Base-by-base conservation (phyloP, 257 asterid genomes). In the Nicotiana obtusifolia region DNA sequence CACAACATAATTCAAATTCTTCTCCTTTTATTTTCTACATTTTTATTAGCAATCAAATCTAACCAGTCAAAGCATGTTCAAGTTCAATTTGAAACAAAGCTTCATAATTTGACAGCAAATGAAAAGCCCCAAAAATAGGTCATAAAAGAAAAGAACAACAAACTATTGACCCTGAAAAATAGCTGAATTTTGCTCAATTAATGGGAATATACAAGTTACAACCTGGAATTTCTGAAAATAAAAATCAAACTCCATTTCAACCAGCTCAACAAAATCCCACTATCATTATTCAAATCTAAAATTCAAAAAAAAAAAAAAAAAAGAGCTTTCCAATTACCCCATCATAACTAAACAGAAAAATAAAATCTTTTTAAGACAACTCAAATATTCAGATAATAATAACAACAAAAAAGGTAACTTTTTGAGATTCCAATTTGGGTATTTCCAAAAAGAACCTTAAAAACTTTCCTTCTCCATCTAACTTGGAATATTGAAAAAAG, bases 401-500 rank as follows among this genome's bases (percentile, higher is more conserved):
- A n/a, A 47, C 53, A 20, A 41, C 16, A 24, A 78, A 28, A 60
- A 79, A 78, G 19, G 30, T 0, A 77, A 84, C 13, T 24, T 82
- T 80, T 64, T 16, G 10, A 61, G 76, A 44, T 52, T n/a, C 75
- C 41, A 81, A 75, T 66, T 35, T 65, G 76, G 80, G 78, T 13
- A 44, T 81, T 71, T 75, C 64, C 5, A 44, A 62, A 82, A 64
- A 68, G 59, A 82, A 35, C 33, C 44, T 33, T 24, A 41, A 33
- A 56, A 81, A 69, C 78, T 82, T 85, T 82, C 67, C 87, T 84
- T 82, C 71, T 79, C 52, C 52, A 57, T 56, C 83, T 80, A 75
- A 77, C 31, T 81, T 78, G 37, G 84, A 81, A 87, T 75, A 73
- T 77, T 49, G 11, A 62, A 41, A 49, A 49, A 75, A 87, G 81